Percentiles rank a stretch among this genome's conserved stretches.
phyloP scores from a whole-genome alignment of 495 filamentous ascomycete genomes.

The Penicillium verhagenii region DNA sequence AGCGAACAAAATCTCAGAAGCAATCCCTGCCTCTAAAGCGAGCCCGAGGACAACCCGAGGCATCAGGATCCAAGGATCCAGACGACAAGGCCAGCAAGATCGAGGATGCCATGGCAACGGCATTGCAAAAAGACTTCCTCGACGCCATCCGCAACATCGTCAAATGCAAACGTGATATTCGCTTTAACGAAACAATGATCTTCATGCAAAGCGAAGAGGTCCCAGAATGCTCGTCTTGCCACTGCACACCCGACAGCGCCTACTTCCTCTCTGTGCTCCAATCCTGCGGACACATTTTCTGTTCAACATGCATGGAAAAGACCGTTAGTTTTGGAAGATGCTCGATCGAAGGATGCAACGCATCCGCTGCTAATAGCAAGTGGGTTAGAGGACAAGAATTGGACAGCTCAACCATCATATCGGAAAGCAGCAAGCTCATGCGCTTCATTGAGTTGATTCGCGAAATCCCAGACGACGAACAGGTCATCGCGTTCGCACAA shows the following conservation, averaged over 20 bases:
- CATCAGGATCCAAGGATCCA: too few relatives aligned
- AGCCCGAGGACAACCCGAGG: not conserved
- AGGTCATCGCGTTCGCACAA: constrained; percentile 54
- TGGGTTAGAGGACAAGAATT: not conserved
- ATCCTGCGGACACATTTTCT: constrained; percentile 53
- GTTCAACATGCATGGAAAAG: constrained; percentile 32
- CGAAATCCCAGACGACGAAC: constrained; percentile 41
- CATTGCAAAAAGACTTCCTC: not conserved
- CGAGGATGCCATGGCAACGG: not conserved
- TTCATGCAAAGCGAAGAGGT: not conserved
- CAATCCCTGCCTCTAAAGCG: too few relatives aligned
- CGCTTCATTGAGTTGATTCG: constrained; percentile 47
- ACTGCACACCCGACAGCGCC: not conserved
- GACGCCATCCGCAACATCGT: not conserved
- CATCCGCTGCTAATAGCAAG: constrained; percentile 9
- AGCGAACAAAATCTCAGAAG: not conserved
- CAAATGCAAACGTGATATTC: not conserved
- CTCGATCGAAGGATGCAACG: constrained; percentile 28
- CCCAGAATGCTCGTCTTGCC: constrained; percentile 31
- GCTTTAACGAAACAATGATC: not conserved
- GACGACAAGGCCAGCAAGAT: too few relatives aligned
- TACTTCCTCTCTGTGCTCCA: constrained; percentile 36
- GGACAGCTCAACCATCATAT: not conserved
- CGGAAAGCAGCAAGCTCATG: constrained; percentile 47
- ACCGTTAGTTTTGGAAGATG: constrained; percentile 21